Conservation (phyloP, 176 grass and related monocot species). For the Juncus effusus region DNA sequence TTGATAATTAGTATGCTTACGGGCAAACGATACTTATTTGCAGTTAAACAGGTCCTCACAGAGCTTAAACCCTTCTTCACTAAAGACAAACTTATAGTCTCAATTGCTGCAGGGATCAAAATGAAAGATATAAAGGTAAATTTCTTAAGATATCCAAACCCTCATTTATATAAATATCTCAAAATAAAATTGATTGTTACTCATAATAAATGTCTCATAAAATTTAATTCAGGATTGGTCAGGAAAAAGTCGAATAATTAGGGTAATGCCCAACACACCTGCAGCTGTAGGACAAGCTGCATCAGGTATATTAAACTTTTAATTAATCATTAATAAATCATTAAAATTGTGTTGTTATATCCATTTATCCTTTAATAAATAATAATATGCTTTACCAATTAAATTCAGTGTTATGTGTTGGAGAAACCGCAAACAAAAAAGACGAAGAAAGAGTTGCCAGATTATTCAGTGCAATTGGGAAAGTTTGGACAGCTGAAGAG, state of each 20-base stretch:
- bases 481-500: slow-evolving; percentile 95
- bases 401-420: slow-evolving; percentile 76
- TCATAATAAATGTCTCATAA: not conserved
- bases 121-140: slow-evolving; percentile 89
- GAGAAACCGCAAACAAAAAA: slow-evolving; percentile 68
- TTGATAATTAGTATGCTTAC: not conserved
- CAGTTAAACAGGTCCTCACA: slow-evolving; percentile 75
- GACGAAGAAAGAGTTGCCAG: slow-evolving; percentile 68
- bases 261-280: slow-evolving; percentile 99
- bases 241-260: slow-evolving; percentile 82
- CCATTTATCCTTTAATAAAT: too few species aligned
- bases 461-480: slow-evolving; percentile 82
- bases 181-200: not conserved
- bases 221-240: slow-evolving; percentile 75
- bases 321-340: too few species aligned
- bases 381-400: too few species aligned
- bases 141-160: not conserved
- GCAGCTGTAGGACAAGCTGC: slow-evolving; percentile 88
- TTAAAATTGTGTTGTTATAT: too few species aligned
- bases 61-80: slow-evolving; percentile 76
- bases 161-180: not conserved
- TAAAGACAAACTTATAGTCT: slow-evolving; percentile 91
- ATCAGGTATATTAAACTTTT: slow-evolving; percentile 53
- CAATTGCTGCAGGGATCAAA: slow-evolving; percentile 94
- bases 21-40: slow-evolving; percentile 11